These are phyloP conservation scores for Corchorus capsularis DNA, from an alignment of 345 rosid species.

Conservation along the genomic window DNA sequence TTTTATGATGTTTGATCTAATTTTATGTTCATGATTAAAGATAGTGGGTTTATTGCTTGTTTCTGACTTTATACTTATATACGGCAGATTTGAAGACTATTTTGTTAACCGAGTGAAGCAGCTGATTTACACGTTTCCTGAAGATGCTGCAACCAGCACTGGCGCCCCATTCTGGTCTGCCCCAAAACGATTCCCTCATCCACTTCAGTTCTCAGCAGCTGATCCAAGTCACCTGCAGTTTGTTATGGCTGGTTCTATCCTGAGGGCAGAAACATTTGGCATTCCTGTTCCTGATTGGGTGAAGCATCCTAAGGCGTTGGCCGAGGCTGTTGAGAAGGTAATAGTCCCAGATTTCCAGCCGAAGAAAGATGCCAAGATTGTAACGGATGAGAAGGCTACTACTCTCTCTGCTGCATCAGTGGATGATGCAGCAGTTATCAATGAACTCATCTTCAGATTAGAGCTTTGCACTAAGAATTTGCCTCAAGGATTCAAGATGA, in stretches of 20 bases:
- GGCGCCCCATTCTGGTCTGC: constrained; percentile 99
- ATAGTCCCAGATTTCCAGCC: constrained; percentile 92
- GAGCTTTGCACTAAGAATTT: constrained; percentile 66
- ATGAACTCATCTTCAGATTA: constrained; percentile 60
- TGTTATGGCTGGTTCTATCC: constrained; percentile 72
- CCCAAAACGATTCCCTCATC: constrained; percentile 91
- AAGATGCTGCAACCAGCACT: constrained; percentile 86
- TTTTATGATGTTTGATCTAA: constrained; percentile 9
- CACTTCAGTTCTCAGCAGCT: constrained; percentile 67
- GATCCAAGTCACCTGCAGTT: constrained; percentile 75
- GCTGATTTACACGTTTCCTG: constrained; percentile 83
- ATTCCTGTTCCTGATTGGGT: constrained; percentile 84
- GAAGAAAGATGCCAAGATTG: constrained; percentile 72
- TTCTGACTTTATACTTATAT: constrained; percentile 26
- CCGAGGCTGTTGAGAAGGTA: constrained; percentile 76
- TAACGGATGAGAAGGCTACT: constrained; percentile 93
- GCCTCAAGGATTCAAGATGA: constrained; percentile 72
- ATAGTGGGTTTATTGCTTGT: background rate
- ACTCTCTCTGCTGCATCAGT: constrained; percentile 68
- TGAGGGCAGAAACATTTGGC: constrained; percentile 93
- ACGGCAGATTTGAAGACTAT: constrained; percentile 90
- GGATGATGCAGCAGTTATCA: constrained; percentile 81
- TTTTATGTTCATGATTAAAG: background rate
- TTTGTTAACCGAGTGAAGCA: constrained; percentile 86
- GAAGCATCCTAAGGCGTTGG: constrained; percentile 54